Conservation (phyloP, 23 red algal species). For the Gracilaria domingensis region DNA sequence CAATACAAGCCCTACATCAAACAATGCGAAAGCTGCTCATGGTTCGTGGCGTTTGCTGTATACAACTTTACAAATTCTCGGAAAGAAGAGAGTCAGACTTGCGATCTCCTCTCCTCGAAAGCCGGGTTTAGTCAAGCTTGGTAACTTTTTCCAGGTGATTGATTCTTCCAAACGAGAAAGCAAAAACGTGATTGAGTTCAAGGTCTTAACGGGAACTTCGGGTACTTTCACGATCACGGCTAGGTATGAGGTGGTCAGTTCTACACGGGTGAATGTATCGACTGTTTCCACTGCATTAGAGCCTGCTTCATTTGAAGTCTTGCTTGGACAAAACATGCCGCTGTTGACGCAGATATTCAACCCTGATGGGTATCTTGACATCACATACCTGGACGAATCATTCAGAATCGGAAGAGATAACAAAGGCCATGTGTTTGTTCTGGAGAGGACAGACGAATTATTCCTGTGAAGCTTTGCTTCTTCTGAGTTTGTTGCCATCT, state of each 20-base stretch:
- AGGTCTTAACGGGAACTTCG: conserved; percentile 43
- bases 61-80: conserved; percentile 80
- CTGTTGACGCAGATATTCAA: conserved; percentile 82
- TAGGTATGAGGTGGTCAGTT: conserved; percentile 37
- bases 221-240: conserved; percentile 80
- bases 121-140: conserved; percentile 79
- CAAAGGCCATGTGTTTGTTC: conserved; percentile 76
- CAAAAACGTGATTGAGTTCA: conserved; percentile 72
- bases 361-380: conserved; percentile 78
- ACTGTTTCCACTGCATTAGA: conserved; percentile 29
- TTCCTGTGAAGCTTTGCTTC: background rate
- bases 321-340: conserved; percentile 69
- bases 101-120: conserved; percentile 65
- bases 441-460: conserved; percentile 33
- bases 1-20: conserved; percentile 17
- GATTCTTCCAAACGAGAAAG: conserved; percentile 52
- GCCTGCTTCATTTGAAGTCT: conserved; percentile 56
- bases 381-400: conserved; percentile 71
- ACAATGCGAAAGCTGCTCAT: conserved; percentile 31
- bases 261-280: conserved; percentile 49
- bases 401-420: conserved; percentile 75
- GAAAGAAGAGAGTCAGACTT: conserved; percentile 58
- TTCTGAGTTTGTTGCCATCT: too few relatives aligned
- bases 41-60: conserved; percentile 84
- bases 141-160: conserved; percentile 77